Evolutionary conservation across 768 basidiomycete species (phyloP), one percentile per base, ranked within the genome.

Genomic region (Cyclocybe aegerita): DNA sequence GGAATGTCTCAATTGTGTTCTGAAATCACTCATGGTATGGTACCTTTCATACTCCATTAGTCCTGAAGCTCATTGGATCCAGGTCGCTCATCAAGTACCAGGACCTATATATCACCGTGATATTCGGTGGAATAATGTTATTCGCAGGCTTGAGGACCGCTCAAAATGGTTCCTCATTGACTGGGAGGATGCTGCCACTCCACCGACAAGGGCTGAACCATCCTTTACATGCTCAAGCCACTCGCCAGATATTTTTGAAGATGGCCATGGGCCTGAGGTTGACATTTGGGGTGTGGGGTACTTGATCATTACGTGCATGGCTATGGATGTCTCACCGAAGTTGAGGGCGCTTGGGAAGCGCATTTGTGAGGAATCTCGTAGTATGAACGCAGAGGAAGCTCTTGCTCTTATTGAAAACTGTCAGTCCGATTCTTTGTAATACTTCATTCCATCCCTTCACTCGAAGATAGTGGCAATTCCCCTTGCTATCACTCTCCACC

Each of bases 211-310:
- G 15, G 62, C 59, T 2, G 36, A 23, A 9, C 17, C 39, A 29
- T 8, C 55, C 41, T 55, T 67, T 4, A 12, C n/a, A 4, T 35
- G 11, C 4, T n/a, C 37, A 9, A 52, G 8, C 15, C 66, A 68
- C 46, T 55, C 55, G 7, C 65, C 66, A 9, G 15, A 36, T n/a
- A 47, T 65, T 35, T 61, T 60, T 51, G 29, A 45, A 23, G 61
- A 67, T 53, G 52, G 53, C 40, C 67, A 68, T 53, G 67, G 64
- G 10, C 41, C 58, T 29, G 64, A 66, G 40, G 65, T 68, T 11
- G 67, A 68, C 49, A 62, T 68, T 12, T 68, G 67, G 67, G 64
- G 55, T 46, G 62, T 66, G 30, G 66, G 66, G 32, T 9, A 49
- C 11, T 52, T 64, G 35, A 57, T 61, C 46, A 49, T 17, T 10